Evolutionary conservation across 805 yeast species (phyloP).

Genomic region (Candida schatavii): DNA sequence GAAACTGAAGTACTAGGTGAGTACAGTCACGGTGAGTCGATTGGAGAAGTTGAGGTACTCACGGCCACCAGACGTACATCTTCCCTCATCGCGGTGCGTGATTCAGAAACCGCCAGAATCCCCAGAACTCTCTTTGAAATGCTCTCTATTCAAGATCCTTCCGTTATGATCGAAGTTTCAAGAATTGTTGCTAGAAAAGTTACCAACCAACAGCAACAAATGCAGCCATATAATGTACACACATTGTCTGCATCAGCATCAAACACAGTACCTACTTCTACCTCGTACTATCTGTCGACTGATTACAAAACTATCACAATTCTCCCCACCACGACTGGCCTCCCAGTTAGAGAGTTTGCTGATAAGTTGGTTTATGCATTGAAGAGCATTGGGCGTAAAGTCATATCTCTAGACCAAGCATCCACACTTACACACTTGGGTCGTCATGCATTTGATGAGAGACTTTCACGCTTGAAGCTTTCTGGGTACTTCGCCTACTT

Average conservation of each 20-base stretch:
- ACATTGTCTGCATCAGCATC: not conserved
- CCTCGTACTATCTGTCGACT: conserved; percentile 31
- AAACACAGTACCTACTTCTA: conserved; percentile 16
- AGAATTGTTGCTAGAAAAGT: conserved; percentile 73
- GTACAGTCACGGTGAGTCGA: conserved; percentile 89
- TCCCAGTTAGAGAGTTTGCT: conserved; percentile 90
- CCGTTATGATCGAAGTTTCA: conserved; percentile 86
- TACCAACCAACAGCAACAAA: not conserved
- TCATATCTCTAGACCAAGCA: conserved; percentile 80
- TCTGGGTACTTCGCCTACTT: conserved; percentile 87
- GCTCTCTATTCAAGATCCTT: conserved; percentile 79
- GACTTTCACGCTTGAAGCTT: conserved; percentile 75
- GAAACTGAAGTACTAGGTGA: conserved; percentile 52
- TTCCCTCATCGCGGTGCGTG: conserved; percentile 82
- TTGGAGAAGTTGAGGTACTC: conserved; percentile 93
- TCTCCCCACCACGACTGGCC: conserved; percentile 71
- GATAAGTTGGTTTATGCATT: conserved; percentile 68
- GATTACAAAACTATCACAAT: conserved; percentile 82
- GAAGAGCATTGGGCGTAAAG: conserved; percentile 66
- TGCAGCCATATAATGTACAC: not conserved
- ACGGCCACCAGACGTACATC: conserved; percentile 70
- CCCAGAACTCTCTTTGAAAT: conserved; percentile 88
- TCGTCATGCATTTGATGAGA: conserved; percentile 84
- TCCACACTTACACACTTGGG: conserved; percentile 79
- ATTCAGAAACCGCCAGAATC: conserved; percentile 89